Evolutionary conservation across 78 protist genomes (phyloP), one percentile per base, ranked within the genome.

Genomic region (Guillardia theta): DNA sequence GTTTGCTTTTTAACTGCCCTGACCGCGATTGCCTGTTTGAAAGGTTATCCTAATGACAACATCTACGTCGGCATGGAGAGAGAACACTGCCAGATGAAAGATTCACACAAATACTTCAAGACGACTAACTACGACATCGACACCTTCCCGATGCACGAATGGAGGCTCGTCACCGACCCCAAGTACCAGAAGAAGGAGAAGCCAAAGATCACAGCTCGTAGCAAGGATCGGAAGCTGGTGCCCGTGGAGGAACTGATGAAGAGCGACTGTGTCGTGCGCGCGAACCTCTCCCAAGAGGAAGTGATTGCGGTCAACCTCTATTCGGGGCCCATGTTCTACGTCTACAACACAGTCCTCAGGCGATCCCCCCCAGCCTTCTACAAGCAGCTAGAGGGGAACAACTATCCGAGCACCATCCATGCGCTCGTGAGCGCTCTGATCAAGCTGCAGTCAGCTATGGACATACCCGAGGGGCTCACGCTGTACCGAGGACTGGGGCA

Each of bases 401-500:
- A 5, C 44, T 80, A 24, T 30, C 18, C 44, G 27, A 80, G 58
- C 1, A 44, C 90, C 21, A 80, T 80, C 48, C 33, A 22, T 30
- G 90, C 45, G 8, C 48, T 80, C 37, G 90, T 80, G 9, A 45
- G 58, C 2, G 90, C 90, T 1, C 58, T 80, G 33, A 46, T 45
- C 30, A 80, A 80, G 50, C 1, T 80, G 44, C 45, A 46, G 48
- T 48, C 58, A 5, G 21, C 12, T 27, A 30, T 48, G 4, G 10
- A 44, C 48, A 8, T 80, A 21, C 90, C 90, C 18, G 90, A 80
- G 44, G 90, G 90, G 58, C 21, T 44, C 37, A 27, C 45, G 48
- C 90, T 80, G 53, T 80, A 80, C 90, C 37, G 90, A 22, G 90
- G 90, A n/a, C 8, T 80, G 48, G 90, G 90, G 19, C 90, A 45